A percentile compares a stretch with the other conserved stretches of the same genome.
Conservation (phyloP, 495 filamentous ascomycete genomes). For the Trichoderma erinaceum region DNA sequence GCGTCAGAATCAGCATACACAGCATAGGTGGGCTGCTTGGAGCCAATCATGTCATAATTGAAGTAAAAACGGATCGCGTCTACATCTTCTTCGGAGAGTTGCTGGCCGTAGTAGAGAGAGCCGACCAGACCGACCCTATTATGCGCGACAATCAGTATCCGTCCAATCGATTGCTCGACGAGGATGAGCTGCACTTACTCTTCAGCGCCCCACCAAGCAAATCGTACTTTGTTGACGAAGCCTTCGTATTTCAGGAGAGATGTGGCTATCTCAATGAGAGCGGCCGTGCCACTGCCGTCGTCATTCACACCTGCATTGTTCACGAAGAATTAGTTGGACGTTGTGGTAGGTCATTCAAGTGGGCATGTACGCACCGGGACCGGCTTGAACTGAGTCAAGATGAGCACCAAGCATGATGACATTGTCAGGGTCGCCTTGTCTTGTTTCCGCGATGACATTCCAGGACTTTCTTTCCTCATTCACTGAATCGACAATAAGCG, state of each 20-base stretch:
- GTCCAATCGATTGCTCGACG: neutral
- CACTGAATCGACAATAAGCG: constrained; percentile 20
- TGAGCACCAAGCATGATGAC: constrained; percentile 40
- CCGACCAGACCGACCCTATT: constrained; percentile 33
- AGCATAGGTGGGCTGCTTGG: constrained; percentile 49
- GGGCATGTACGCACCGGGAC: constrained; percentile 28
- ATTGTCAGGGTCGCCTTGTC: constrained; percentile 33
- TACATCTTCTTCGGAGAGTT: constrained; percentile 28
- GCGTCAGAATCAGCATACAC: constrained; percentile 10
- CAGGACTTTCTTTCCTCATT: constrained; percentile 20
- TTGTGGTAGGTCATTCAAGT: neutral
- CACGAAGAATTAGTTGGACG: neutral
- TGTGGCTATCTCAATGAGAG: constrained; percentile 35
- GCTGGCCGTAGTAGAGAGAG: constrained; percentile 33
- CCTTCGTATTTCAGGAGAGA: constrained; percentile 27
- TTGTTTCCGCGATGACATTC: constrained; percentile 38
- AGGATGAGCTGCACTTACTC: constrained; percentile 21
- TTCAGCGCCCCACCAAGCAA: constrained; percentile 44
- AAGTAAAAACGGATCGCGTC: constrained; percentile 38
- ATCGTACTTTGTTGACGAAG: constrained; percentile 35
- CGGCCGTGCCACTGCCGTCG: constrained; percentile 33
- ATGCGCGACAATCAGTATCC: constrained; percentile 12
- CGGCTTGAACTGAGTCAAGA: constrained; percentile 41
- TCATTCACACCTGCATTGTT: constrained; percentile 24
- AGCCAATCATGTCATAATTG: constrained; percentile 43